Evolutionary conservation across 768 basidiomycete species (phyloP).

Genomic region (Trametes gibbosa): DNA sequence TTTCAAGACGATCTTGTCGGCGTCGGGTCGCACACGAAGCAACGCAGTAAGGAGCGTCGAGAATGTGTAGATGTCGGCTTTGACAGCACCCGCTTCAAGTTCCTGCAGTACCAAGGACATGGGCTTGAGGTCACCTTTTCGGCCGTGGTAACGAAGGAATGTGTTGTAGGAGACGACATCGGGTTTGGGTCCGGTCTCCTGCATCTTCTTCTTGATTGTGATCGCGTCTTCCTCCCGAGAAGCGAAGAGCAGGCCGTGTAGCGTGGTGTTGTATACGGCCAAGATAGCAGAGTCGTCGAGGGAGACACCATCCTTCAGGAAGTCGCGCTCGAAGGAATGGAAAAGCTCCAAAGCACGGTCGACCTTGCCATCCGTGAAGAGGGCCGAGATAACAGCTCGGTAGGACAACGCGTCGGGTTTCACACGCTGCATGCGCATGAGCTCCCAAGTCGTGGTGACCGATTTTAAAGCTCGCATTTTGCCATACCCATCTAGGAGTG

Average conservation of each 20-base stretch:
- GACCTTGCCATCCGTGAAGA: slow-evolving; percentile 50
- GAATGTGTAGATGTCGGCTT: slow-evolving; percentile 82
- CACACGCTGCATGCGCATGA: slow-evolving; percentile 56
- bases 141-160: slow-evolving; percentile 65
- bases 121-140: slow-evolving; percentile 57
- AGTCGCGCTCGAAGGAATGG: slow-evolving; percentile 42
- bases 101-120: slow-evolving; percentile 56
- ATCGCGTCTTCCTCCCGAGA: slow-evolving; percentile 34
- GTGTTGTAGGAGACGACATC: slow-evolving; percentile 82
- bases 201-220: slow-evolving; percentile 39
- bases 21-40: slow-evolving; percentile 64
- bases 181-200: slow-evolving; percentile 51
- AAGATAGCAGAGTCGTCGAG: slow-evolving; percentile 23
- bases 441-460: slow-evolving; percentile 58
- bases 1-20: slow-evolving; percentile 57
- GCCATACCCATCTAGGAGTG: slow-evolving; percentile 63
- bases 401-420: slow-evolving; percentile 63
- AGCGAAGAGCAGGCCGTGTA: slow-evolving; percentile 59
- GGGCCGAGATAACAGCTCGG: slow-evolving; percentile 63
- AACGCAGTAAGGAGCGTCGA: slow-evolving; percentile 82
- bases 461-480: slow-evolving; percentile 48
- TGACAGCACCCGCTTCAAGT: slow-evolving; percentile 52
- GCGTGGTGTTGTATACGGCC: slow-evolving; percentile 68
- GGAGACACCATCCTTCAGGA: slow-evolving; percentile 22
- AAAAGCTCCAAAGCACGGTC: slow-evolving; percentile 55